Evolutionary conservation across 2,329 filamentous ascomycete genomes (phyloP), one percentile per base, ranked within the genome.

Genomic region (Aspergillus clavatus): DNA sequence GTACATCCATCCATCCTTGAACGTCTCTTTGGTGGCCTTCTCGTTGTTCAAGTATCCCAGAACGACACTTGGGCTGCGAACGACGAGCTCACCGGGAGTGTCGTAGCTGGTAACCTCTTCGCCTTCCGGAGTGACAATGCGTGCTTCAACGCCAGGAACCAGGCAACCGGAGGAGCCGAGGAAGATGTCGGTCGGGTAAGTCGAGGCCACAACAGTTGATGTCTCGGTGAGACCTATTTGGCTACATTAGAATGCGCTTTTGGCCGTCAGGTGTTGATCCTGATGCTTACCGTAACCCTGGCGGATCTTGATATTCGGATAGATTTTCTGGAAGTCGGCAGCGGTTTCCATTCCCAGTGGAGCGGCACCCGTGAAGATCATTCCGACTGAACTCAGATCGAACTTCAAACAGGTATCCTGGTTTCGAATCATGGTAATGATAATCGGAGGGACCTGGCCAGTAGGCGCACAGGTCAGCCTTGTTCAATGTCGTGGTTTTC

Each of bases 1-100:
- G 31, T 79, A 80, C 76, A 95, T 81, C 81, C 88, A 93, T n/a
- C 76, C 75, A 53, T 89, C 83, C 1, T 82, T 74, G 58, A 89
- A 96, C 0, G 89, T 93, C 62, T 94, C 88, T 41, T 78, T 75
- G 16, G 83, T 94, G 3, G 90, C 89, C 59, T 86, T 84, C 36
- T 86, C 82, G 60, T 95, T 95, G 69, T 94, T 86, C 42, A 95
- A 71, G 56, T 96, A 96, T 1, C 90, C 90, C 0, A 95, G 68
- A 0, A 86, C 82, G 1, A 94, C 80, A 1, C 83, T 83, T 0
- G 89, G 89, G 0, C 81, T 81, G 62, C 88, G 86, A 18, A 95
- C 79, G 14, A 87, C 75, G 11, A 96, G 77, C 66, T 96, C 90
- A 27, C 90, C 90, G 0, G 84, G 86, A 37, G 82, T 80, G 50